phyloP scores from a whole-genome alignment of 2,329 filamentous ascomycete species.

The Colletotrichum sp. region DNA sequence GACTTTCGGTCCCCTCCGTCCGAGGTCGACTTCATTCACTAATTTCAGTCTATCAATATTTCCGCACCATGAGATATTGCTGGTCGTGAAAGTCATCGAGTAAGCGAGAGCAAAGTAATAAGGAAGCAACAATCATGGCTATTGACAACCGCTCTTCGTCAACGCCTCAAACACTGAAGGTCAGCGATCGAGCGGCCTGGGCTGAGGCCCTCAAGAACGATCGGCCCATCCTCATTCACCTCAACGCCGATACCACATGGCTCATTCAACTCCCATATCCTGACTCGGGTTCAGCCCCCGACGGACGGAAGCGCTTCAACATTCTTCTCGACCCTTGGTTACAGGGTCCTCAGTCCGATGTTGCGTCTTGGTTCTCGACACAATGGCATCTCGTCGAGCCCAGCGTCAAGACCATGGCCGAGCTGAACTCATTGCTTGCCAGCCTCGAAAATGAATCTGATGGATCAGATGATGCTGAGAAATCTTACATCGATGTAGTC shows the following conservation, averaged over 20 bases:
- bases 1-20: background rate
- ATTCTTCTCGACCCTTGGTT: conserved; percentile 72
- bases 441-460: conserved; percentile 46
- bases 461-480: conserved; percentile 20
- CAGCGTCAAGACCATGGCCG: conserved; percentile 57
- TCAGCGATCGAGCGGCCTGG: conserved; percentile 4
- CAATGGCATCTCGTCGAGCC: conserved; percentile 66
- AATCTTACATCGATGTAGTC: conserved; percentile 60
- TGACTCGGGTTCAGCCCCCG: conserved; percentile 40
- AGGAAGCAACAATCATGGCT: background rate
- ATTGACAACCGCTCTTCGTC: background rate
- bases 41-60: background rate
- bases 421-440: conserved; percentile 56
- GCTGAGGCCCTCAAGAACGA: background rate
- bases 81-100: background rate
- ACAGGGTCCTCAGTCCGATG: conserved; percentile 64
- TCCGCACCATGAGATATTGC: background rate
- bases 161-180: background rate
- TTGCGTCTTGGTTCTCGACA: conserved; percentile 68
- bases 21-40: background rate
- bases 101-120: background rate
- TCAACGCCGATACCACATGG: conserved; percentile 73
- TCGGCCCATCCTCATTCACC: conserved; percentile 60
- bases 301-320: conserved; percentile 62
- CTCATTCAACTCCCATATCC: conserved; percentile 68